phyloP scores from a whole-genome alignment of 768 basidiomycete species.

The Hypsizygus marmoreus region DNA sequence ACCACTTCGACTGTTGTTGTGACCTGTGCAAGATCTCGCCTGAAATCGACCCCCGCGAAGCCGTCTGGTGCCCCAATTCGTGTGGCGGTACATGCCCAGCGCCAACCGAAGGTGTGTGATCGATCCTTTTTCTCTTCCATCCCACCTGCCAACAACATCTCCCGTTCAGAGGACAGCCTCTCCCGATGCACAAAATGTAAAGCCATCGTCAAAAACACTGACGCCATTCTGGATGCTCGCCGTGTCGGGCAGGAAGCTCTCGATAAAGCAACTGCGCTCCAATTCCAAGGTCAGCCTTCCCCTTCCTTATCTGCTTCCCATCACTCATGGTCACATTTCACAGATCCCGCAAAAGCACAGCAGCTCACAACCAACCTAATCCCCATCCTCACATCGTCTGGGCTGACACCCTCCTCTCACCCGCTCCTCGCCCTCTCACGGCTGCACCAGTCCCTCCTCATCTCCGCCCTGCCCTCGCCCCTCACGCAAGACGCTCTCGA shows the following conservation, averaged over 20 bases:
- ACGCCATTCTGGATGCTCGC: constrained; percentile 61
- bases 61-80: constrained; percentile 65
- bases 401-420: constrained; percentile 66
- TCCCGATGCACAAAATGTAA: constrained; percentile 60
- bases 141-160: neutral
- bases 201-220: constrained; percentile 45
- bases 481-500: constrained; percentile 58
- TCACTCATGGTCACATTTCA: constrained; percentile 1
- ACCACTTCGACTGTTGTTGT: constrained; percentile 79
- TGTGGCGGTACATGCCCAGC: constrained; percentile 67
- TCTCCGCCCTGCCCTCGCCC: constrained; percentile 45
- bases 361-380: constrained; percentile 67
- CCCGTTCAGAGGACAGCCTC: constrained; percentile 43
- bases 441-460: constrained; percentile 70
- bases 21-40: constrained; percentile 43
- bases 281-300: constrained; percentile 51
- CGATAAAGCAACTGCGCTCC: constrained; percentile 66
- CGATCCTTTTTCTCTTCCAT: neutral
- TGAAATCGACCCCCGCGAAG: constrained; percentile 63
- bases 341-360: constrained; percentile 60
- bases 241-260: constrained; percentile 75
- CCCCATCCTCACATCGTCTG: constrained; percentile 59
- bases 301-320: neutral
- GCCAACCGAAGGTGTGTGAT: constrained; percentile 56
- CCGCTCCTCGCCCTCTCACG: constrained; percentile 77